phyloP scores from a whole-genome alignment of 2,329 filamentous ascomycete genomes.

The Fusarium zealandicum region DNA sequence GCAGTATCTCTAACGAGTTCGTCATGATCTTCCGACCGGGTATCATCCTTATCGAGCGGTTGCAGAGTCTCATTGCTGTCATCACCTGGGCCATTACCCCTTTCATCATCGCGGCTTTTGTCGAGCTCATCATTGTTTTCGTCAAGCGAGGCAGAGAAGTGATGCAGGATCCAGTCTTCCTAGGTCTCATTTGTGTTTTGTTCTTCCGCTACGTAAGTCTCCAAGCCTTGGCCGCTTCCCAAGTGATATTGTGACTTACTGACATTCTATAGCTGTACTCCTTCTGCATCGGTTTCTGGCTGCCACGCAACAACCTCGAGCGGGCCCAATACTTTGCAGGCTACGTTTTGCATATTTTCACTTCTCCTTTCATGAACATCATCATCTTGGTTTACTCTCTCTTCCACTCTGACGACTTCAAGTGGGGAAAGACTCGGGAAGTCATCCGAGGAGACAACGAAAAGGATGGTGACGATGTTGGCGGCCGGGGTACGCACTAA shows the following conservation, averaged over 20 bases:
- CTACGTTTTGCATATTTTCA: slow-evolving; percentile 48
- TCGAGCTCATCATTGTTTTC: slow-evolving; percentile 48
- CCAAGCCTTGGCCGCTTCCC: background rate
- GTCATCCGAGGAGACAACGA: slow-evolving; percentile 43
- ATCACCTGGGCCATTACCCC: slow-evolving; percentile 56
- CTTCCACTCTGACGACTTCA: slow-evolving; percentile 53
- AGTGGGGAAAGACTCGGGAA: slow-evolving; percentile 55
- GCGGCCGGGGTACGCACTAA: slow-evolving; percentile 38
- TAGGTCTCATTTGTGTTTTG: slow-evolving; percentile 49
- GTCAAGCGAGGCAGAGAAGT: slow-evolving; percentile 43
- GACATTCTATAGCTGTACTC: slow-evolving; percentile 48
- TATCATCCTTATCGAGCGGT: slow-evolving; percentile 52
- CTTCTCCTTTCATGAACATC: slow-evolving; percentile 54
- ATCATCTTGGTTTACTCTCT: slow-evolving; percentile 52
- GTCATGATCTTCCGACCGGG: slow-evolving; percentile 55
- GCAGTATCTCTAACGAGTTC: slow-evolving; percentile 57
- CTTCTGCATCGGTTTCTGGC: slow-evolving; percentile 53
- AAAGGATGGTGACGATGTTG: slow-evolving; percentile 38
- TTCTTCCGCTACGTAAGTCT: slow-evolving; percentile 51
- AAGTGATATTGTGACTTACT: slow-evolving; percentile 19
- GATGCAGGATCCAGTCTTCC: slow-evolving; percentile 47
- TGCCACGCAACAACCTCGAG: slow-evolving; percentile 50
- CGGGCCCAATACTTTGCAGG: slow-evolving; percentile 50
- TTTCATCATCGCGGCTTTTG: slow-evolving; percentile 53
- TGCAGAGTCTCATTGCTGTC: slow-evolving; percentile 55